Percentiles rank a stretch among this genome's conserved stretches.
Conservation (phyloP, 2,329 filamentous ascomycete genomes). For the Pseudopithomyces chartarum region DNA sequence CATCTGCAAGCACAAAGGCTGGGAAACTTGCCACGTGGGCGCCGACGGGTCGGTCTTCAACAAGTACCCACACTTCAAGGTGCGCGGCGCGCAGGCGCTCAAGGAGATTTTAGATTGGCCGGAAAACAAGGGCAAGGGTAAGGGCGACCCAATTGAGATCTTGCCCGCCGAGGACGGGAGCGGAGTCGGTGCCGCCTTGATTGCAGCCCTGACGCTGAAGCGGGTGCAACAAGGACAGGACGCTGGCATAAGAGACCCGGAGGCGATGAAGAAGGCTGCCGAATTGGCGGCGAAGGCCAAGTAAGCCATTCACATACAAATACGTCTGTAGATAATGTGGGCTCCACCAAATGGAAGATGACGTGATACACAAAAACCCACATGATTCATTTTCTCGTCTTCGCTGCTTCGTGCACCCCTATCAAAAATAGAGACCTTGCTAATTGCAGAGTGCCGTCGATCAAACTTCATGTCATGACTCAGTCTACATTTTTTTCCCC, state of each 20-base stretch:
- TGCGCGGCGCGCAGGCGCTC: slow-evolving; percentile 83
- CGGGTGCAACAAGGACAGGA: slow-evolving; percentile 64
- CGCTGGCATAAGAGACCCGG: slow-evolving; percentile 60
- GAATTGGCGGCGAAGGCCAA: slow-evolving; percentile 4
- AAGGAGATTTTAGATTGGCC: slow-evolving; percentile 97
- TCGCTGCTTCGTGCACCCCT: not conserved
- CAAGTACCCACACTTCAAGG: slow-evolving; percentile 99
- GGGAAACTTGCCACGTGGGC: slow-evolving; percentile 86
- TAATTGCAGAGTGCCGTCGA: too few relatives aligned
- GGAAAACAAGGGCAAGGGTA: slow-evolving; percentile 70
- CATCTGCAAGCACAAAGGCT: slow-evolving; percentile 95
- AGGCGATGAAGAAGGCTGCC: slow-evolving; percentile 48
- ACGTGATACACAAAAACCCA: not conserved
- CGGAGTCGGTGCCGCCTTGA: slow-evolving; percentile 94
- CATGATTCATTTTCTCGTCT: not conserved
- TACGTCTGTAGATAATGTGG: not conserved
- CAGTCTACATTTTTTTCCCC: not conserved
- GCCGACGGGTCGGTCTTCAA: slow-evolving; percentile 98
- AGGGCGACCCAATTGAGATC: slow-evolving; percentile 76
- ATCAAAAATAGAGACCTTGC: not conserved
- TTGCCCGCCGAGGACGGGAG: slow-evolving; percentile 92
- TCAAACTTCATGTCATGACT: not conserved
- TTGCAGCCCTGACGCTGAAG: slow-evolving; percentile 74
- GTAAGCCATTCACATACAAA: not conserved
- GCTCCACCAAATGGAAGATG: not conserved